phyloP scores from a whole-genome alignment of 106 monocot species.

The Narthecium ossifragum region DNA sequence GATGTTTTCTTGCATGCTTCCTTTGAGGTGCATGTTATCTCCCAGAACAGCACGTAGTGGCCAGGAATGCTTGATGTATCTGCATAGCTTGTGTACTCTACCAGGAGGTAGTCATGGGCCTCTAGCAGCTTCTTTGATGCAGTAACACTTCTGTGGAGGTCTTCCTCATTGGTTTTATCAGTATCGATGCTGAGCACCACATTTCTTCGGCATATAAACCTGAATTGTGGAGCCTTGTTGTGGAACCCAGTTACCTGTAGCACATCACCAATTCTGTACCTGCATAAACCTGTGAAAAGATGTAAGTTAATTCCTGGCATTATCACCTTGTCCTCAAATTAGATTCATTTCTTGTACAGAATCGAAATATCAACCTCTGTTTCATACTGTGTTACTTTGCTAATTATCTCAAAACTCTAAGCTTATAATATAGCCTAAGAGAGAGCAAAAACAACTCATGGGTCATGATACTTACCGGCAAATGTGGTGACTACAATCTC shows the following conservation, averaged over 20 bases:
- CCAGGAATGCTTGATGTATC: slow-evolving; percentile 41
- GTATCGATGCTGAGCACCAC: slow-evolving; percentile 55
- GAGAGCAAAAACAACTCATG: too few relatives aligned
- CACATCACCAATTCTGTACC: slow-evolving; percentile 61
- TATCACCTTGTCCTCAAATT: too few relatives aligned
- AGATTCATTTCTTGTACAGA: too few relatives aligned
- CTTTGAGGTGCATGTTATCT: slow-evolving; percentile 16
- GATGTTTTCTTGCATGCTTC: background rate
- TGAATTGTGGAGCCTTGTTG: slow-evolving; percentile 45
- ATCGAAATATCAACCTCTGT: too few relatives aligned
- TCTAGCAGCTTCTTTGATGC: slow-evolving; percentile 23
- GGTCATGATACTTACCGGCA: slow-evolving; percentile 39
- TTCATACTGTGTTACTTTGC: too few relatives aligned
- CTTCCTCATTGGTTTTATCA: slow-evolving; percentile 62
- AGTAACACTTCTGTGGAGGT: slow-evolving; percentile 36
- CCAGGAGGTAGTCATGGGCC: slow-evolving; percentile 13
- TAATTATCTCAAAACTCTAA: too few relatives aligned
- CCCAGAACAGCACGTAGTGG: slow-evolving; percentile 52
- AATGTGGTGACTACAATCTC: slow-evolving; percentile 65
- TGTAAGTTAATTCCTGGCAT: too few relatives aligned
- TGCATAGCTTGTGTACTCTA: slow-evolving; percentile 47
- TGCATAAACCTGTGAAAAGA: slow-evolving; percentile 48
- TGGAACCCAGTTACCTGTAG: slow-evolving; percentile 44
- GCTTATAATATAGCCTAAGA: too few relatives aligned
- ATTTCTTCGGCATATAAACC: slow-evolving; percentile 50